Evolutionary conservation across 192 early-diverging fungal genomes (phyloP).

Genomic region (Powellomyces hirtus): DNA sequence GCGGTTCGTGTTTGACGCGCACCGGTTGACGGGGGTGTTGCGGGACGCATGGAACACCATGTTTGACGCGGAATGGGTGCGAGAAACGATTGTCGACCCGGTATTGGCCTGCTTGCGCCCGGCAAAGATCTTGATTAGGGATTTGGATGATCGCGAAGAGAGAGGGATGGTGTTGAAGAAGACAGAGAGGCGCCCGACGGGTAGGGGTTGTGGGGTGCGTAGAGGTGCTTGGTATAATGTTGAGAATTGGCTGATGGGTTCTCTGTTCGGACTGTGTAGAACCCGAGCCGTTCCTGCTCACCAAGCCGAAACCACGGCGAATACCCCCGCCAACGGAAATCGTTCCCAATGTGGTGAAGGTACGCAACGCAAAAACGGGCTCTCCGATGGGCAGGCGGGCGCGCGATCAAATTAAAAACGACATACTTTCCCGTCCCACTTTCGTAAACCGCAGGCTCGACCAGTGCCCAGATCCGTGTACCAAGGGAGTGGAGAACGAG

Average conservation of each 20-base stretch:
- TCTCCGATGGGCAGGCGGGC: background rate
- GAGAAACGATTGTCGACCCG: conserved; percentile 37
- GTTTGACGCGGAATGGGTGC: conserved; percentile 34
- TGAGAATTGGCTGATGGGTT: background rate
- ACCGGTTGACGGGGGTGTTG: conserved; percentile 21
- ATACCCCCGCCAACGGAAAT: conserved; percentile 31
- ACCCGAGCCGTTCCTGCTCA: conserved; percentile 43
- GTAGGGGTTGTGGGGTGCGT: too few species aligned
- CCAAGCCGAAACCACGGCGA: conserved; percentile 37
- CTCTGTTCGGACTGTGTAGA: conserved; percentile 2
- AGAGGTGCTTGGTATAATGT: too few species aligned
- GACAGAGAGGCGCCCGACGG: conserved; percentile 29
- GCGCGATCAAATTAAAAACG: background rate
- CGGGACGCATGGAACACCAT: background rate
- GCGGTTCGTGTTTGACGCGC: conserved; percentile 43
- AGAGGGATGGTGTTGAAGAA: conserved; percentile 43
- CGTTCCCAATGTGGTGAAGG: conserved; percentile 36
- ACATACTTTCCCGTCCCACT: background rate
- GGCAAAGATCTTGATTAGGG: conserved; percentile 24
- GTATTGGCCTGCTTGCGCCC: conserved; percentile 27
- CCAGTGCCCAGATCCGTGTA: conserved; percentile 40
- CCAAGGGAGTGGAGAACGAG: conserved; percentile 35
- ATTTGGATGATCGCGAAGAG: conserved; percentile 28
- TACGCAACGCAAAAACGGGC: conserved; percentile 4
- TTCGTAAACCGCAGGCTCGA: conserved; percentile 27